Base-by-base conservation (phyloP, 2,329 filamentous ascomycete genomes). In the Corynespora cassiicola region DNA sequence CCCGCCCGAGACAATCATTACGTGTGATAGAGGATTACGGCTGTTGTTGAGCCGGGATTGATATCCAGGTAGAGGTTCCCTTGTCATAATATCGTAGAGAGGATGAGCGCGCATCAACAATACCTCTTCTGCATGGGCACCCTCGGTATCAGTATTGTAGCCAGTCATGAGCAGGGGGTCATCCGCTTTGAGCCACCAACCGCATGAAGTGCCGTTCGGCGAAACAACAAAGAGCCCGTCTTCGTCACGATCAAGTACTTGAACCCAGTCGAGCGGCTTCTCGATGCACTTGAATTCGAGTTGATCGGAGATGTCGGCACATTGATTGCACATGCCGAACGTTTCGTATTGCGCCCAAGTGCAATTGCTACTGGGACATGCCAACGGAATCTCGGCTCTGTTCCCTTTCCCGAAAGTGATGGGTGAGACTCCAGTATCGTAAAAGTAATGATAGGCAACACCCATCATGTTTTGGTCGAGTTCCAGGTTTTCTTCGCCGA, bases 111-210 rank as follows among this genome's bases (percentile, higher is more conserved):
- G 39, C 18, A 24, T 20, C 3, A 47, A 1, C 2, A 50, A 19
- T 8, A 37, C 20, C 5, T 47, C 39, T 3, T 27, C 33, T 15
- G 40, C 12, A 16, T 31, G 15, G 9, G 19, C n/a, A 7, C 40
- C 26, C 6, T 29, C 14, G 7, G 10, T 6, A 27, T 41, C 32
- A 7, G 21, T n/a, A 5, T 30, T 29, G 20, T 47, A 45, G 2
- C 47, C 47, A 6, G 33, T 25, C 47, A 50, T 45, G 2, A 50
- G 40, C 6, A 45, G 9, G 3, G 41, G 42, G 1, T 31, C 15
- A 4, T 39, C 31, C 12, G 36, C 27, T 11, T 45, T 45, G 9
- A 45, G 17, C n/a, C 14, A 45, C 34, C 39, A 45, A 3, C 41
- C 45, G 22, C 40, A 48, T 2, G 23, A 7, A 8, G 40, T 39